A percentile compares a stretch with the other conserved stretches of the same genome.
phyloP scores from a whole-genome alignment of 306 rosid species.

The Betula pendula region DNA sequence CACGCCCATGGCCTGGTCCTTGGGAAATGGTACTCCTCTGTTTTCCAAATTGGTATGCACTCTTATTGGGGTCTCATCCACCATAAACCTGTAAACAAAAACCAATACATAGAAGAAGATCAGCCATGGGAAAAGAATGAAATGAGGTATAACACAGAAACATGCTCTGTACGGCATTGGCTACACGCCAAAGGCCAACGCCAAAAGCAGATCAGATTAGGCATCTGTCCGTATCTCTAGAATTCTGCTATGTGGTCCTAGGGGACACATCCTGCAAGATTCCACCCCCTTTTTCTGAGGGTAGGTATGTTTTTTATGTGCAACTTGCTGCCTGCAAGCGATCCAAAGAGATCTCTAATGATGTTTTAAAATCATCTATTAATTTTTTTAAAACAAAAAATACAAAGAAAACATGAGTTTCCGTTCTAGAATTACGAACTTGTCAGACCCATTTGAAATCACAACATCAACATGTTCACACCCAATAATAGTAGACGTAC shows the following conservation, averaged over 20 bases:
- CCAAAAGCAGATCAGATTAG: conserved; percentile 20
- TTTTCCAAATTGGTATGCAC: conserved; percentile 79
- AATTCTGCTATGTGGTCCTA: conserved; percentile 7
- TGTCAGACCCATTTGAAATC: conserved; percentile 1
- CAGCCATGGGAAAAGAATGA: neutral
- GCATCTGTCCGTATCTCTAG: conserved; percentile 3
- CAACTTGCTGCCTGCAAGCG: neutral
- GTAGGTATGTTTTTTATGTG: conserved; percentile 8
- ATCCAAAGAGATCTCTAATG: no score
- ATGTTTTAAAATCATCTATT: no score
- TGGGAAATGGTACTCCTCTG: conserved; percentile 75
- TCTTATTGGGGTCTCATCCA: conserved; percentile 84
- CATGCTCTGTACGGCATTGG: neutral
- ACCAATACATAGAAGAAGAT: neutral
- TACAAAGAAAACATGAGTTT: no score
- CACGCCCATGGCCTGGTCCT: conserved; percentile 92
- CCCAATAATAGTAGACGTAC: neutral
- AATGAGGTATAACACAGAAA: neutral
- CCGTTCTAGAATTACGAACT: no score
- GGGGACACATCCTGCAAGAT: conserved; percentile 39
- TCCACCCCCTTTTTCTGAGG: conserved; percentile 28
- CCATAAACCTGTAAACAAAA: conserved; percentile 50
- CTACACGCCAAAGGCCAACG: conserved; percentile 20
- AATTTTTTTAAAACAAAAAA: no score
- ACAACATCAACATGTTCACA: neutral